Evolutionary conservation across 305 asterid species (phyloP).

Genomic region (Withania somnifera): DNA sequence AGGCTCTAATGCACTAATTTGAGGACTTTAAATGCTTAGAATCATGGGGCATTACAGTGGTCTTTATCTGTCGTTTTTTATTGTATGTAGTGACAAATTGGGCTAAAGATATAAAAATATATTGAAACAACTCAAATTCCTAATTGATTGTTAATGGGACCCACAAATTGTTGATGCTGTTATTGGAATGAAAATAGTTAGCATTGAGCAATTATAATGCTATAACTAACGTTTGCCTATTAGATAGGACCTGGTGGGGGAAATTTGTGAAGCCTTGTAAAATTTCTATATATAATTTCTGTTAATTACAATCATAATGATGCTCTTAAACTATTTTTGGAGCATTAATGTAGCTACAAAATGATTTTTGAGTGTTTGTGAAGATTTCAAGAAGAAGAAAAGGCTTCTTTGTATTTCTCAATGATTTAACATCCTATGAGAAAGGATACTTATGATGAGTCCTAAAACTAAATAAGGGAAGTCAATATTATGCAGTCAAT

Average conservation of each 20-base stretch:
- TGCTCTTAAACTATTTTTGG: not conserved
- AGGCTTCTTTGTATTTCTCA: not conserved
- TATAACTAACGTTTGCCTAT: not conserved
- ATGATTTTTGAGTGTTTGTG: not conserved
- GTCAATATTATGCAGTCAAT: not conserved
- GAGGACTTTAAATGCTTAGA: too few species aligned
- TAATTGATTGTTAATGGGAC: not conserved
- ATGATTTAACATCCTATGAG: not conserved
- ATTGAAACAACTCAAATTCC: not conserved
- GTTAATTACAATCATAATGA: not conserved
- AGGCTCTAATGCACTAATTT: too few species aligned
- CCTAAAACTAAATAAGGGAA: not conserved
- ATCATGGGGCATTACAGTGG: too few species aligned
- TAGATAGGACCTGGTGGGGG: not conserved
- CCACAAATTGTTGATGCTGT: not conserved
- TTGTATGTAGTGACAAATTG: not conserved
- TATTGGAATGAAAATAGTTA: not conserved
- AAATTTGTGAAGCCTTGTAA: not conserved
- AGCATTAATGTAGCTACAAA: not conserved
- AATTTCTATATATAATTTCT: not conserved
- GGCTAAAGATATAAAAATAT: not conserved
- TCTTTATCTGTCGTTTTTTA: not conserved
- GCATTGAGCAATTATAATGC: not conserved
- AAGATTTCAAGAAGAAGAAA: not conserved
- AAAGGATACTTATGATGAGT: not conserved